Percentiles rank a stretch among this genome's conserved stretches.
Evolutionary conservation across 73 alveolate genomes (phyloP).

Genomic region (Paramecium sexaurelia): DNA sequence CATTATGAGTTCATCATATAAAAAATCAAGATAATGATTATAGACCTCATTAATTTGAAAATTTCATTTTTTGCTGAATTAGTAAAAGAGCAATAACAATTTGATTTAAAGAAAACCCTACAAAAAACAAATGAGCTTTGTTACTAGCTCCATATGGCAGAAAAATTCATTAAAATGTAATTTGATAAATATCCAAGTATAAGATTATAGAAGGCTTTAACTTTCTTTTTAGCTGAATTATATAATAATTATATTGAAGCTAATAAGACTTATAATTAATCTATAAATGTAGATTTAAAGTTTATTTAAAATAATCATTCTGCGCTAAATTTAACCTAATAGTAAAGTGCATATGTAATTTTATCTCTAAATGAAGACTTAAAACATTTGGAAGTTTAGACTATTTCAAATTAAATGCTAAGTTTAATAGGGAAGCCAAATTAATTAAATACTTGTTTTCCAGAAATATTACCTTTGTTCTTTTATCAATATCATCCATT

Average conservation of each 20-base stretch:
- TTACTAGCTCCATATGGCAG: not conserved
- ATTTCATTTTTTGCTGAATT: not conserved
- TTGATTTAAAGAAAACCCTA: not conserved
- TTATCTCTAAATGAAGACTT: slow-evolving; percentile 26
- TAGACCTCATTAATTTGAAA: not conserved
- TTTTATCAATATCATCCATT: not conserved
- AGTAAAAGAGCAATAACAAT: not conserved
- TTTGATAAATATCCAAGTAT: slow-evolving; percentile 10
- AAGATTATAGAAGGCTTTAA: not conserved
- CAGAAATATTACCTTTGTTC: not conserved
- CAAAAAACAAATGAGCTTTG: not conserved
- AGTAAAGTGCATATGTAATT: slow-evolving; percentile 3
- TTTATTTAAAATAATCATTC: slow-evolving; percentile 9
- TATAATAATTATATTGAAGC: not conserved
- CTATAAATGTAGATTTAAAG: not conserved
- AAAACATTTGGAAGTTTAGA: slow-evolving; percentile 1
- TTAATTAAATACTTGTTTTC: not conserved
- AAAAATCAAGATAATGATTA: not conserved
- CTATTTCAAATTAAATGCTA: not conserved
- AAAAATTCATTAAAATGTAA: not conserved
- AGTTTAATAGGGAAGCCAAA: not conserved
- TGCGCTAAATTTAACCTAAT: not conserved
- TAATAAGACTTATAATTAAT: not conserved
- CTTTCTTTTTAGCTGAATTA: slow-evolving; percentile 20
- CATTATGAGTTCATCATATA: not conserved